These are phyloP conservation scores for Neurospora crassa DNA, from an alignment of 2,329 filamentous ascomycete genomes.

Conservation along the genomic window DNA sequence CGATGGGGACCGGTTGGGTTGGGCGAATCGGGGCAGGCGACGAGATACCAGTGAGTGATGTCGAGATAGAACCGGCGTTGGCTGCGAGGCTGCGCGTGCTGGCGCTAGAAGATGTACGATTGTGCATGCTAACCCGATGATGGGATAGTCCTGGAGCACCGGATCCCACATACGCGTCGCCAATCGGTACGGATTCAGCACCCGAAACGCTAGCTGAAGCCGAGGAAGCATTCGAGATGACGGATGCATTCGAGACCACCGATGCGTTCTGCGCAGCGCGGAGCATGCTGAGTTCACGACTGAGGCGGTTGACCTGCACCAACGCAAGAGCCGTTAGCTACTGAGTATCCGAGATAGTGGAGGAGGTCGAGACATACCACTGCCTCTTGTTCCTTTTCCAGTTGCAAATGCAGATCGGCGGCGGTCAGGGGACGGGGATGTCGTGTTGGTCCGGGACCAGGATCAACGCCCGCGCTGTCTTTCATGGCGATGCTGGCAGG, in stretches of 20 bases:
- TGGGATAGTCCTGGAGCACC: constrained; percentile 50
- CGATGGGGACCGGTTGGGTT: constrained; percentile 11
- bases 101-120: constrained; percentile 49
- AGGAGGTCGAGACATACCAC: constrained; percentile 49
- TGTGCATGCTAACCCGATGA: constrained; percentile 42
- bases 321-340: constrained; percentile 1
- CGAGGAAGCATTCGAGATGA: constrained; percentile 56
- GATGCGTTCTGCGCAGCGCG: constrained; percentile 61
- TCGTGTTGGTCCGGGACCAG: constrained; percentile 63
- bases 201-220: constrained; percentile 44
- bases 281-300: constrained; percentile 78
- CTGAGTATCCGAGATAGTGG: background rate
- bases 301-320: constrained; percentile 77
- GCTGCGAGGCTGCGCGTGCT: constrained; percentile 43
- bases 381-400: constrained; percentile 93
- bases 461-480: constrained; percentile 37
- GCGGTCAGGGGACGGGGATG: constrained; percentile 83
- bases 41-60: constrained; percentile 34
- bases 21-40: constrained; percentile 35
- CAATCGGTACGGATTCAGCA: constrained; percentile 37
- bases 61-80: constrained; percentile 29
- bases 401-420: constrained; percentile 76
- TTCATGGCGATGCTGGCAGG: constrained; percentile 16
- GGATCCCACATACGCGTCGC: constrained; percentile 35
- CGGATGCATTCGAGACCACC: constrained; percentile 56